Evolutionary conservation across 768 basidiomycete species (phyloP), one percentile per base, ranked within the genome.

Genomic region (Phaeolepiota aurea): DNA sequence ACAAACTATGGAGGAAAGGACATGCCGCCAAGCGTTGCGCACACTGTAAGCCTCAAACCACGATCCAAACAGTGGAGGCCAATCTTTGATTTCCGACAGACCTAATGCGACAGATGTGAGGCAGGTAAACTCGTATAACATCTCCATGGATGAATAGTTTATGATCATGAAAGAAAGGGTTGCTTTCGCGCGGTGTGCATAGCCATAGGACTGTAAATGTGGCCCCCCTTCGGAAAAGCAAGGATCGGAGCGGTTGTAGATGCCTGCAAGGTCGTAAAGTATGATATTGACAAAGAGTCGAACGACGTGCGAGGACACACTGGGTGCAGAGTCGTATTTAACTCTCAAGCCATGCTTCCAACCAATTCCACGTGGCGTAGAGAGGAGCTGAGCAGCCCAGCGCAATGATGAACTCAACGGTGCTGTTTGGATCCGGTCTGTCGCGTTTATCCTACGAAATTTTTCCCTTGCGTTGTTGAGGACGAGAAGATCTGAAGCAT

Each of bases 391-490:
- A 14, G 14, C 10, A 14, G 28, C 28, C 28, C 28, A 31, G 10
- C 28, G 14, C 10, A 31, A 31, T n/a, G n/a, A n/a, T n/a, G n/a
- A n/a, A n/a, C n/a, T n/a, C n/a, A n/a, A n/a, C n/a, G n/a, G n/a
- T n/a, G n/a, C n/a, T n/a, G n/a, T n/a, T n/a, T n/a, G n/a, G n/a
- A n/a, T n/a, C n/a, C n/a, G n/a, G n/a, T n/a, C n/a, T n/a, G n/a
- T n/a, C n/a, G n/a, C n/a, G n/a, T 39, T 56, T 49, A 4, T 33
- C 41, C 15, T 44, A 20, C 43, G 48, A 4, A 63, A 34, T 13
- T 54, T 47, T n/a, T 38, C 37, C 32, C 60, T 58, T 10, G 54
- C 51, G 14, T 61, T 52, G 4, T 46, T 54, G 36, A 63, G 46
- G 2, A 61, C 41, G 38, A 59, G 47, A 15, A 33, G 19, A 15